A percentile compares a stretch with the other conserved stretches of the same genome.
These are phyloP conservation scores for Primulina eburnea DNA, from an alignment of 257 asterid species.

Conservation along the genomic window DNA sequence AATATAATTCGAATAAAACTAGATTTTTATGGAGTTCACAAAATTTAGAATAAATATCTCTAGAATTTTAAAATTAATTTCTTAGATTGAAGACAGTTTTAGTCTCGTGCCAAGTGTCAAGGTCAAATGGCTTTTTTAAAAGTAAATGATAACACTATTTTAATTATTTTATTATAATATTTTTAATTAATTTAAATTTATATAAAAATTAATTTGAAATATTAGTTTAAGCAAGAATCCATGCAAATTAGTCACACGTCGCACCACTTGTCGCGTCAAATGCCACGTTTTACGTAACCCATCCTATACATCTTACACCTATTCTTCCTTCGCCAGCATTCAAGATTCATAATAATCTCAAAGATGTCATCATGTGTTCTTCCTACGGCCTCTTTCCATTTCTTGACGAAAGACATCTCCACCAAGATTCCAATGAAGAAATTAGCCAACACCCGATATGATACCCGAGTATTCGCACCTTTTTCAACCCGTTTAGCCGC, in stretches of 20 bases:
- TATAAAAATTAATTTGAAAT: too few relatives aligned
- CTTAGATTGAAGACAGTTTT: too few relatives aligned
- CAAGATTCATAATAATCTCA: background rate
- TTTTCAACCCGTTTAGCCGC: conserved; percentile 23
- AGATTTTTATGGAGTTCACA: too few relatives aligned
- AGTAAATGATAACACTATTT: too few relatives aligned
- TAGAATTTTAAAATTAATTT: too few relatives aligned
- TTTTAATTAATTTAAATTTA: too few relatives aligned
- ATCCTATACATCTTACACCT: background rate
- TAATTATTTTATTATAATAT: too few relatives aligned
- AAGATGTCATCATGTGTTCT: conserved; percentile 29
- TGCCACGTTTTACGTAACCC: background rate
- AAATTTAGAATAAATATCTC: too few relatives aligned
- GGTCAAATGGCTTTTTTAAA: too few relatives aligned
- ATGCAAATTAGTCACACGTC: background rate
- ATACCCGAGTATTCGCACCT: background rate
- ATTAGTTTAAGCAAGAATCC: too few relatives aligned
- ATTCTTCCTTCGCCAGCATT: background rate
- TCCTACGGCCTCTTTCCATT: conserved; percentile 28
- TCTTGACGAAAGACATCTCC: conserved; percentile 31
- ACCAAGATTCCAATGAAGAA: conserved; percentile 13
- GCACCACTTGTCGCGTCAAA: background rate
- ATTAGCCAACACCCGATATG: background rate
- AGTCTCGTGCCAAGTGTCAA: too few relatives aligned
- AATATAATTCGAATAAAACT: too few relatives aligned